Evolutionary conservation across 768 basidiomycete species (phyloP), one percentile per base, ranked within the genome.

Genomic region (Polyporus arcularius): DNA sequence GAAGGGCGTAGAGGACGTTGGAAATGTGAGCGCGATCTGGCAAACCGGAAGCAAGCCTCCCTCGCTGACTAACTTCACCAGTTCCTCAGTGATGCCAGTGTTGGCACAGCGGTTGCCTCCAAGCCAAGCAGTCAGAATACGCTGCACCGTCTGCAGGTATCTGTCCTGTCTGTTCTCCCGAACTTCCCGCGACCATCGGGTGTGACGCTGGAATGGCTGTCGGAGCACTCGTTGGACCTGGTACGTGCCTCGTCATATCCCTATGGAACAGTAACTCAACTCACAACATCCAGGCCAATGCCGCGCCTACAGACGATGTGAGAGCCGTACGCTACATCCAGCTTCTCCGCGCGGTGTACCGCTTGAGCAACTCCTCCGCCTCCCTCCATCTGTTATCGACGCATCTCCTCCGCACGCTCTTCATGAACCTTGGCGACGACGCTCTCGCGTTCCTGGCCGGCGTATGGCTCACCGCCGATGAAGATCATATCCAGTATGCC

Each of bases 401-500:
- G 1, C 74, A 76, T 15, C 72, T 95, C 50, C 79, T 94, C 26
- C 82, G 80, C 57, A 70, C 78, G 0, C 74, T 96, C 3, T 93
- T 98, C 69, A 73, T 81, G 35, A 84, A 79, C 58, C 76, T 96
- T 12, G 84, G 82, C 53, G 84, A 88, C 32, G 88, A 88, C 55
- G 80, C 89, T 0, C 76, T 98, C 12, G 79, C 86, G 0, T 96
- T 99, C 78, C 82, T 99, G 11, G 84, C 89, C 0, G 88, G 90
- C 0, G 69, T 90, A 28, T 92, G 90, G 82, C 77, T 73, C 28
- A 53, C 62, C 15, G 52, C 68, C 12, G 39, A 46, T n/a, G 26
- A 70, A 32, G 73, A 3, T 65, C 65, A 74, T 50, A 79, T 78
- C 60, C 80, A 74, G 58, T 74, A 80, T 2, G 79, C 85, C 1